Base-by-base conservation (phyloP, 306 rosid genomes). In the Fragaria nilgerrensis region DNA sequence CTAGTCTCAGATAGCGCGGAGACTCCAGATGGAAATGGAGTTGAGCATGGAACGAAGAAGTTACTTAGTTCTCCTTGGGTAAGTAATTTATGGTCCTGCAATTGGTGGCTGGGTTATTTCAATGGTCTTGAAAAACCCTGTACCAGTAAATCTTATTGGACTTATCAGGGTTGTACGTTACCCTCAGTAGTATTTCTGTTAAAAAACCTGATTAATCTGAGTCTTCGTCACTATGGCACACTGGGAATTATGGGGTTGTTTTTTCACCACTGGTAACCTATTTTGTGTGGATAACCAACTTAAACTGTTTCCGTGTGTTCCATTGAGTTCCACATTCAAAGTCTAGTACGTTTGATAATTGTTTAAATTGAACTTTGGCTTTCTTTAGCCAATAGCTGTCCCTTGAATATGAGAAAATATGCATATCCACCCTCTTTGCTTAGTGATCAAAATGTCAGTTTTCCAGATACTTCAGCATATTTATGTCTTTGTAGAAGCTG, bases 1-100 rank as follows among this genome's bases (percentile, higher is more conserved):
- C 87, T 95, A 78, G 91, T 90, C 78, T 88, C 97, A 13, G 85
- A 86, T 80, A 71, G 82, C 62, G 61, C 83, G 75, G 80, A 72
- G 59, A 63, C 82, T 66, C 66, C 82, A 23, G 52, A 75, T 66
- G 78, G 34, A 50, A 73, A 83, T 75, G 85, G 85, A 70, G 69
- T 17, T 39, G 82, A 89, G 65, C 69, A 32, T 69, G 80, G 78
- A 81, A 80, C 49, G 62, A 82, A 75, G 52, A 65, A 53, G 50
- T 63, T 82, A 23, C 62, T 34, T 3, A 71, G 25, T 47, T 68
- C 84, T 74, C 19, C 80, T 17, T 84, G 87, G 89, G 99, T 92
- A 84, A 88, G 92, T 67, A 49, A 73, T 69, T n/a, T 20, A 19
- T 61, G 41, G 15, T 68, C 85, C 71, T 56, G 69, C 48, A 75